Evolutionary conservation across 2,329 filamentous ascomycete genomes (phyloP), one percentile per base, ranked within the genome.

Genomic region (Pestalotiopsis sp.): DNA sequence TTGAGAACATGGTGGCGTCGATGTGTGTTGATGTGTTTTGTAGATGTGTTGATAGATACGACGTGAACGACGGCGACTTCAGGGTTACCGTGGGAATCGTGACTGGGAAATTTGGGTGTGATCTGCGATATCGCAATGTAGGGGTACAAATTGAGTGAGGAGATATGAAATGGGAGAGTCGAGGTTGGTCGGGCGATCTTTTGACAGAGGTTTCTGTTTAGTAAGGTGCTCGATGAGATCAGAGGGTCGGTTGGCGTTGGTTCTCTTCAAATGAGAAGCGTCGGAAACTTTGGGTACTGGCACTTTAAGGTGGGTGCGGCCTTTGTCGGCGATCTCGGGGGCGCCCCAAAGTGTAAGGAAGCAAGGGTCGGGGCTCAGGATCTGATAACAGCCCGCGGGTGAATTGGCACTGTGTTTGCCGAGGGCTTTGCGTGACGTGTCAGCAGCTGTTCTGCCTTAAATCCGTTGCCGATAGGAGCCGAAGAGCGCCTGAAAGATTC

Each of bases 301-400:
- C 17, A 17, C 20, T 52, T 52, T 52, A 52, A 52, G 17, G 45
- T n/a, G 64, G 66, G 70, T 72, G 72, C 75, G 72, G 73, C 66
- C 74, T 76, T 76, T 77, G 70, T 75, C 75, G 74, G 77, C 77
- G 77, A 77, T 77, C 74, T 79, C 77, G 77, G 77, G 66, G 69
- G 60, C 66, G 57, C 65, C n/a, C 20, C 27, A 39, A 39, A 36
- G 27, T 52, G 45, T 52, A 52, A 20, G 45, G 45, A 52, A 52
- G 45, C 31, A 20, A 52, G 31, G 59, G 59, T 36, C 31, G 27
- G 31, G 25, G 38, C 13, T 13, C 59, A n/a, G 59, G 27, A 62
- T 62, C 59, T 62, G 59, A 62, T 62, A 62, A 62, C 27, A 36
- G 25, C 36, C 17, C 17, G 59, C 17, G 14, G 11, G 4, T 14